Percentiles rank a stretch among this genome's conserved stretches.
phyloP scores from a whole-genome alignment of 768 basidiomycete genomes.

The Leccinum broughii region DNA sequence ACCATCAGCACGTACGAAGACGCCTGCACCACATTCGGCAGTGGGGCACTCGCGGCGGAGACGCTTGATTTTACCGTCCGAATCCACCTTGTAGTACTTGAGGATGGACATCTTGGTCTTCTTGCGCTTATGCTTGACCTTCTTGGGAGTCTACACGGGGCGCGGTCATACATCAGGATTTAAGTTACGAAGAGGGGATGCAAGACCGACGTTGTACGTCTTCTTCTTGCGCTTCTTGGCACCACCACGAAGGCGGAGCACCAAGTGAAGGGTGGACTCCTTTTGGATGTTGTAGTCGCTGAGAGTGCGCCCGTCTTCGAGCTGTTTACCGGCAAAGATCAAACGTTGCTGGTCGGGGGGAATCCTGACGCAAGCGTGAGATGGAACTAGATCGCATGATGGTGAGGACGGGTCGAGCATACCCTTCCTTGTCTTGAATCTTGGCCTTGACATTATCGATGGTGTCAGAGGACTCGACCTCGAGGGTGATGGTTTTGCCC shows the following conservation, averaged over 20 bases:
- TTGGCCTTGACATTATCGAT: conserved; percentile 98
- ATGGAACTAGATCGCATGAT: background rate
- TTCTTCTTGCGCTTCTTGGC: conserved; percentile 99
- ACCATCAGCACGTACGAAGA: conserved; percentile 61
- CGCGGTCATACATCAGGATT: conserved; percentile 5
- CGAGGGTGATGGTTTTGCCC: conserved; percentile 98
- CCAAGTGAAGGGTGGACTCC: conserved; percentile 97
- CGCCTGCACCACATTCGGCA: conserved; percentile 81
- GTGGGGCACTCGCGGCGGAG: conserved; percentile 94
- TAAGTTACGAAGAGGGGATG: background rate
- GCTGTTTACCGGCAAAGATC: conserved; percentile 99
- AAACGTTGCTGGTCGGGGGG: conserved; percentile 95
- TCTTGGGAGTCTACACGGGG: conserved; percentile 81
- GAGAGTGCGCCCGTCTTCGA: conserved; percentile 97
- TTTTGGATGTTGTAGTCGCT: conserved; percentile 99
- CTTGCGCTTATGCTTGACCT: conserved; percentile 99
- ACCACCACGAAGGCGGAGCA: conserved; percentile 98
- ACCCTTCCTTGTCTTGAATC: conserved; percentile 98
- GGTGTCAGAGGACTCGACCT: conserved; percentile 96
- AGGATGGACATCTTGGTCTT: conserved; percentile 99
- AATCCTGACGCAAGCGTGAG: conserved; percentile 49
- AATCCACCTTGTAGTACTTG: conserved; percentile 99
- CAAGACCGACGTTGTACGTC: conserved; percentile 85
- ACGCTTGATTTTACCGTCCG: conserved; percentile 99
- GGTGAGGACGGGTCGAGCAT: conserved; percentile 18